Evolutionary conservation across 2,329 filamentous ascomycete genomes (phyloP), one percentile per base, ranked within the genome.

Genomic region (Beauveria sp.): DNA sequence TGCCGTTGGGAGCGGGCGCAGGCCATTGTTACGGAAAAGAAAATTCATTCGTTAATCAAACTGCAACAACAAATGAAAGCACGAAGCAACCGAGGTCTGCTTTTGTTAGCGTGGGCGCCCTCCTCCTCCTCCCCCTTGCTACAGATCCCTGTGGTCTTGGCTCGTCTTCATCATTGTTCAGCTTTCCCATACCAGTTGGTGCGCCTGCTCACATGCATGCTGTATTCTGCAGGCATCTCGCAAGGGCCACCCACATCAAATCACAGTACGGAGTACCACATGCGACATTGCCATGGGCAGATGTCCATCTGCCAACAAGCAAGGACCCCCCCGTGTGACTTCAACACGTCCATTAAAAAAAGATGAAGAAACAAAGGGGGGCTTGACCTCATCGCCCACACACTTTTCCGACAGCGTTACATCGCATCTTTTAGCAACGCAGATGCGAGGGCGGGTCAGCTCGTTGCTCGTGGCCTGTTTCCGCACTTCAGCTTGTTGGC

Each of bases 121-220:
- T 14, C 34, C 1, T 34, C 30, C 12, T 34, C 30, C 30, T 34
- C 34, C 30, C 30, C 30, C 12, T 37, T 37, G 34, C 34, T 37
- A 34, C 30, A 34, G 34, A 54, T 43, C 37, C 51, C 20, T 41
- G 51, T 43, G 47, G 34, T 50, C 24, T 30, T 30, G 47, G 47
- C 50, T 37, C 30, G 30, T 40, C 20, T 54, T 40, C 20, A 10
- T 24, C 20, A 12, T 16, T 20, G 16, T 30, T 52, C 30, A 40
- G 20, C 30, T 54, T 34, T n/a, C 8, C 26, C 34, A 37, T 37
- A 14, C 34, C 34, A 37, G 34, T 37, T 37, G 34, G n/a, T 34
- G 20, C 26, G 20, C 14, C 52, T 56, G 28, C 54, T 56, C 54
- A 56, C 54, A 56, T 48, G 54, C 54, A 56, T 56, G 20, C 43